These are phyloP conservation scores for Linnemannia exigua DNA, from an alignment of 192 early-diverging fungal species.

Conservation along the genomic window DNA sequence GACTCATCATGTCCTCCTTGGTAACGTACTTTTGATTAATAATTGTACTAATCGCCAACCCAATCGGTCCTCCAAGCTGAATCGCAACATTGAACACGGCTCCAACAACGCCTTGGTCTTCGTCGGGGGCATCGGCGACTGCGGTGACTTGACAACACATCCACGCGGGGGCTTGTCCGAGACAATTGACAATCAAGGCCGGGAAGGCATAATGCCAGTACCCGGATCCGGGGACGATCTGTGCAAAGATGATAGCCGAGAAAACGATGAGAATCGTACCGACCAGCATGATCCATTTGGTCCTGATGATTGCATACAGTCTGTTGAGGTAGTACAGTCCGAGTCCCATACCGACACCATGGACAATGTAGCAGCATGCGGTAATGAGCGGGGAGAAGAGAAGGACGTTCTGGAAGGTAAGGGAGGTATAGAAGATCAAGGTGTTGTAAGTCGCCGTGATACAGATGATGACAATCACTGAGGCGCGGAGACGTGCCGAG, in stretches of 20 bases:
- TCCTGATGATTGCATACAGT: slow-evolving; percentile 17
- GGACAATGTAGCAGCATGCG: slow-evolving; percentile 62
- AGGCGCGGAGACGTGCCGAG: slow-evolving; percentile 52
- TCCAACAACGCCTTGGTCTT: slow-evolving; percentile 54
- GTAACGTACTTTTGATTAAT: background rate
- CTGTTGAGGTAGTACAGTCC: slow-evolving; percentile 36
- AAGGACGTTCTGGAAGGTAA: slow-evolving; percentile 62
- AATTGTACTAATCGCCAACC: slow-evolving; percentile 2
- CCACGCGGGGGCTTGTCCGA: slow-evolving; percentile 42
- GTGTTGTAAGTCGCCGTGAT: slow-evolving; percentile 47
- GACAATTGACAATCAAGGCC: slow-evolving; percentile 45
- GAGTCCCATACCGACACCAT: slow-evolving; percentile 55
- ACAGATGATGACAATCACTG: slow-evolving; percentile 39
- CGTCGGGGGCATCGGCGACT: slow-evolving; percentile 44
- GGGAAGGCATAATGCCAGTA: slow-evolving; percentile 56
- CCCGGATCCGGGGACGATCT: slow-evolving; percentile 17
- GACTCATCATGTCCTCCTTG: background rate
- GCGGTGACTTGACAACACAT: slow-evolving; percentile 55
- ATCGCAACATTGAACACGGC: slow-evolving; percentile 57
- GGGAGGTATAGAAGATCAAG: slow-evolving; percentile 58
- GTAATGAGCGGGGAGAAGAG: slow-evolving; percentile 56
- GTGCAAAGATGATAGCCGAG: slow-evolving; percentile 32
- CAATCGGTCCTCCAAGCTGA: slow-evolving; percentile 53
- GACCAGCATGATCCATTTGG: slow-evolving; percentile 44
- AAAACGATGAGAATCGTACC: slow-evolving; percentile 30